phyloP scores from a whole-genome alignment of 441 rosid species.

The Daphne laureola region DNA sequence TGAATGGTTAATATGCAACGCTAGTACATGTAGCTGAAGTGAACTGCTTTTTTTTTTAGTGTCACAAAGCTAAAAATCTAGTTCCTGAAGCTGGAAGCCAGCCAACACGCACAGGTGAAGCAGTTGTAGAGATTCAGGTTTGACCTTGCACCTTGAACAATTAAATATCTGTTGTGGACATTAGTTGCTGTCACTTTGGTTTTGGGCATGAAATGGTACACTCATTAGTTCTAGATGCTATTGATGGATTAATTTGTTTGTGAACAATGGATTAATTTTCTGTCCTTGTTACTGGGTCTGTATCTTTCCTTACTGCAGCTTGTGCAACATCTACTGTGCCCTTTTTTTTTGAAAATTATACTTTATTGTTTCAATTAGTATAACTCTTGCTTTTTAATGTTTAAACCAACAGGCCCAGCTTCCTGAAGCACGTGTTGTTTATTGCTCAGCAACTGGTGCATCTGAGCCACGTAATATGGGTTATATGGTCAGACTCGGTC shows the following conservation, averaged over 20 bases:
- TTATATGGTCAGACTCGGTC: slow-evolving; percentile 99
- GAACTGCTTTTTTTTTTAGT: slow-evolving; percentile 47
- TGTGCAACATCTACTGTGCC: no score
- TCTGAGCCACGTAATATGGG: slow-evolving; percentile 99
- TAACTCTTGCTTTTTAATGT: slow-evolving; percentile 23
- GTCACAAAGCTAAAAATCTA: slow-evolving; percentile 98
- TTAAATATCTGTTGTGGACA: neutral
- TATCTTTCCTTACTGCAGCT: no score
- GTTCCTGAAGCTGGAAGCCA: slow-evolving; percentile 99
- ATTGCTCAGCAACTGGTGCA: slow-evolving; percentile 99
- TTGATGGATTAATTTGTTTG: neutral
- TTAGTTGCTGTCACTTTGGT: neutral
- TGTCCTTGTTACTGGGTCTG: no score
- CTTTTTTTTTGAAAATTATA: slow-evolving; percentile 1
- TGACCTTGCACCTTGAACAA: slow-evolving; percentile 3
- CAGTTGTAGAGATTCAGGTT: slow-evolving; percentile 97
- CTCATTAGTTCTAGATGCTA: neutral
- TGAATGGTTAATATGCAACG: slow-evolving; percentile 15
- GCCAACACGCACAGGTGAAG: slow-evolving; percentile 98
- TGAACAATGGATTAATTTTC: no score
- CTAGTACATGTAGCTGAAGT: slow-evolving; percentile 25
- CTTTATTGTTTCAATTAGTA: slow-evolving; percentile 7
- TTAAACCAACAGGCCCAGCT: slow-evolving; percentile 73
- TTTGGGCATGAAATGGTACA: no score
- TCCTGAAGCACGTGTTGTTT: slow-evolving; percentile 91